phyloP scores from a whole-genome alignment of 2,329 filamentous ascomycete genomes.

The Delphinella strobiligena region DNA sequence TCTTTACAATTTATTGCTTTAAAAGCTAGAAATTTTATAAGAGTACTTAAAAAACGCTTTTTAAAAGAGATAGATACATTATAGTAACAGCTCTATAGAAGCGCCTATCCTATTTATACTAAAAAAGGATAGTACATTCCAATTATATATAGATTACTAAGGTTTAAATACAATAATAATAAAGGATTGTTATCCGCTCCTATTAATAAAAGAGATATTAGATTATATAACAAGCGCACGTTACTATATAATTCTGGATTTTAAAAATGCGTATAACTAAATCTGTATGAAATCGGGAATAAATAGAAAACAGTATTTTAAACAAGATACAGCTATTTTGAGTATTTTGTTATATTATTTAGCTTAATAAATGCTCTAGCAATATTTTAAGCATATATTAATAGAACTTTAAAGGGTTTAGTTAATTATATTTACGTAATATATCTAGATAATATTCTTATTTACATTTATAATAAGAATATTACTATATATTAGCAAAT shows the following conservation, averaged over 20 bases:
- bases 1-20: no score
- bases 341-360: no score
- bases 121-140: constrained; percentile 12
- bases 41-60: constrained; percentile 1
- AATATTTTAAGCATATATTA: no score
- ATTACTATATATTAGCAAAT: no score
- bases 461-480: no score
- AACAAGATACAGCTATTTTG: no score
- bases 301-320: no score
- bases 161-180: constrained; percentile 19
- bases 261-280: constrained; percentile 16
- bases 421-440: no score
- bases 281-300: no score
- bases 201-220: constrained; percentile 16
- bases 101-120: constrained; percentile 12
- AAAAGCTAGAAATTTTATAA: constrained; percentile 1
- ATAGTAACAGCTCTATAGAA: constrained; percentile 4
- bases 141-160: constrained; percentile 20
- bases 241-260: constrained; percentile 15
- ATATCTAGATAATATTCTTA: no score
- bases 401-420: no score
- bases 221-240: constrained; percentile 10
- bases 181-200: constrained; percentile 20
- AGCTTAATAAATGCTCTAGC: no score
- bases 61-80: constrained; percentile 7